These are phyloP conservation scores for Aristolochia contorta DNA, from an alignment of 164 flowering plant species.

Conservation along the genomic window DNA sequence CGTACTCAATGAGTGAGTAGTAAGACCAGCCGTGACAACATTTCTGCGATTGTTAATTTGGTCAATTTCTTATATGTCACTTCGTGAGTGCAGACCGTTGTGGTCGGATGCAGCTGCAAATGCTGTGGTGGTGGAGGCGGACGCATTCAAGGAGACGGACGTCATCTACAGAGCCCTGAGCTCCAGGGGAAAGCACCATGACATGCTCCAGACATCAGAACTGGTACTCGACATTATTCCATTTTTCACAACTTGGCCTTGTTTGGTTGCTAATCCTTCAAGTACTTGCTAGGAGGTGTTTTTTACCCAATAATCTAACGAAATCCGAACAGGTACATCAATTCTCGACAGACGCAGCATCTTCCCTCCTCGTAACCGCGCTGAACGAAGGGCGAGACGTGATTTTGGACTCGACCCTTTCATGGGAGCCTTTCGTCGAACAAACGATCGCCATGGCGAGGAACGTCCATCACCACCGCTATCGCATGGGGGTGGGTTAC, in stretches of 20 bases:
- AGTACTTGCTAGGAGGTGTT: no score
- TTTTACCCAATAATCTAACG: no score
- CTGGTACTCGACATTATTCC: conserved; percentile 32
- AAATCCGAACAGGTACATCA: conserved; percentile 62
- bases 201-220: conserved; percentile 94
- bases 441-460: conserved; percentile 87
- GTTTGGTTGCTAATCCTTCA: no score
- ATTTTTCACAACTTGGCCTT: no score
- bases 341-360: conserved; percentile 89
- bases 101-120: conserved; percentile 66
- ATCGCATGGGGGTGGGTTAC: conserved; percentile 89
- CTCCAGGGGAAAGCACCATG: conserved; percentile 65
- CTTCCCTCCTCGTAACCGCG: conserved; percentile 85
- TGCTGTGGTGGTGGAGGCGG: conserved; percentile 90
- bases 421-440: conserved; percentile 84
- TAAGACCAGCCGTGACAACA: background rate
- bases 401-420: conserved; percentile 87
- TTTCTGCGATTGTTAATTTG: background rate
- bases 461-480: conserved; percentile 57
- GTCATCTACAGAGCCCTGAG: conserved; percentile 79
- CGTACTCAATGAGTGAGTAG: conserved; percentile 58
- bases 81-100: conserved; percentile 44
- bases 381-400: conserved; percentile 92
- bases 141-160: conserved; percentile 91
- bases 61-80: no score